A percentile compares a stretch with the other conserved stretches of the same genome.
phyloP scores from a whole-genome alignment of 2,329 filamentous ascomycete species.

The Aspergillus melleus region DNA sequence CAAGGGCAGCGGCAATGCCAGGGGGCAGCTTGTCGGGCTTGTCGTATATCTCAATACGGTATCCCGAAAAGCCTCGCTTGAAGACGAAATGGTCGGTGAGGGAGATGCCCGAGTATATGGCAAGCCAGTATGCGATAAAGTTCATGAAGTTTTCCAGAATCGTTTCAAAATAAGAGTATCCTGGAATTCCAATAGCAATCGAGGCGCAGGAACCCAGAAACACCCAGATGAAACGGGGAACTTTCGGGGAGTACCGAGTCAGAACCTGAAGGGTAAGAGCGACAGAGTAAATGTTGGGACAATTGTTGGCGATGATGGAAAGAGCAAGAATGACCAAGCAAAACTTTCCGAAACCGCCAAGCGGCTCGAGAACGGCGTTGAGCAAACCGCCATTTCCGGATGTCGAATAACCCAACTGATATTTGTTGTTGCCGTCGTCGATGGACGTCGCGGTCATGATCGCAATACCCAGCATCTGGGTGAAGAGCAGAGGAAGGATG shows the following conservation, averaged over 20 bases:
- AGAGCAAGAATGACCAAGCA: slow-evolving; percentile 67
- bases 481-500: slow-evolving; percentile 70
- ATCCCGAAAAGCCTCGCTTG: slow-evolving; percentile 61
- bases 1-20: slow-evolving; percentile 62
- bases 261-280: slow-evolving; percentile 68
- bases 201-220: slow-evolving; percentile 62
- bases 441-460: slow-evolving; percentile 63
- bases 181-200: slow-evolving; percentile 69
- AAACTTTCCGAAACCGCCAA: slow-evolving; percentile 71
- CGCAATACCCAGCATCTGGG: slow-evolving; percentile 70
- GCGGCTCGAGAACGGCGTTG: slow-evolving; percentile 61
- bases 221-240: slow-evolving; percentile 70
- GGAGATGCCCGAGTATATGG: slow-evolving; percentile 69
- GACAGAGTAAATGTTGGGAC: slow-evolving; percentile 71
- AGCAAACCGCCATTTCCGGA: slow-evolving; percentile 68
- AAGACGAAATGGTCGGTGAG: slow-evolving; percentile 69
- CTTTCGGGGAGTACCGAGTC: slow-evolving; percentile 55
- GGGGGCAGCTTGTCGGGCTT: slow-evolving; percentile 59
- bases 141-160: slow-evolving; percentile 72
- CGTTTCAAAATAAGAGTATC: slow-evolving; percentile 63
- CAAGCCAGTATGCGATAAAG: slow-evolving; percentile 69
- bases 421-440: slow-evolving; percentile 56
- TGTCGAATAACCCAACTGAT: slow-evolving; percentile 54
- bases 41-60: slow-evolving; percentile 60
- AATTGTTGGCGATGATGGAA: slow-evolving; percentile 69